Conservation (phyloP, 257 asterid species). For the Petrea volubilis region DNA sequence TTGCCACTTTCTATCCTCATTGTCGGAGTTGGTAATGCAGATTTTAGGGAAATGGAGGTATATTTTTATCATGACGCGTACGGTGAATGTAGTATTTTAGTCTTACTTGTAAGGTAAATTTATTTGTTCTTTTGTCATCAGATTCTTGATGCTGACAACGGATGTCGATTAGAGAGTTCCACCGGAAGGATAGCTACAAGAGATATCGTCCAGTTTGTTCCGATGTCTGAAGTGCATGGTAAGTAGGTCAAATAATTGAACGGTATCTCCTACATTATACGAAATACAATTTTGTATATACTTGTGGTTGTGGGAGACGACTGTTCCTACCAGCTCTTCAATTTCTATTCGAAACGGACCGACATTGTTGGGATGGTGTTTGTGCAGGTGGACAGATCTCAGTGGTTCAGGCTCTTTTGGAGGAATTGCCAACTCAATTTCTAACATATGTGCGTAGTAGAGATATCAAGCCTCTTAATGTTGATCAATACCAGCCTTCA, state of each 20-base stretch:
- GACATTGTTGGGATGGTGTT: background rate
- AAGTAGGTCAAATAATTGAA: background rate
- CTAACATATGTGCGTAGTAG: conserved; percentile 66
- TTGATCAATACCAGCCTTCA: background rate
- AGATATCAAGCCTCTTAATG: conserved; percentile 60
- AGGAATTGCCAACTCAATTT: conserved; percentile 80
- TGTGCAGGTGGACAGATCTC: conserved; percentile 58
- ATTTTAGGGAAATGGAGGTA: conserved; percentile 80
- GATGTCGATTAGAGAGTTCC: conserved; percentile 61
- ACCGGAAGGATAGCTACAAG: conserved; percentile 76
- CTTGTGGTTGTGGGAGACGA: too few relatives aligned
- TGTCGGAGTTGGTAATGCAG: conserved; percentile 83
- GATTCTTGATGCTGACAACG: conserved; percentile 85
- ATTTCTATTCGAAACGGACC: too few relatives aligned
- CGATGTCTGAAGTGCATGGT: conserved; percentile 84
- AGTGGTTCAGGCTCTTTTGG: conserved; percentile 69
- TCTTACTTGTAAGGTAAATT: background rate
- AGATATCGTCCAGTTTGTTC: conserved; percentile 84
- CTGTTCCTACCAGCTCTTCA: too few relatives aligned
- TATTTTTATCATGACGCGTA: background rate
- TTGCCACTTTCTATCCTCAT: conserved; percentile 77
- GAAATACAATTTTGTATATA: too few relatives aligned
- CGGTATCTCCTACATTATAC: too few relatives aligned
- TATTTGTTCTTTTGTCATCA: background rate
- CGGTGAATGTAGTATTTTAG: background rate